phyloP scores from a whole-genome alignment of 805 yeast genomes.

The Zygosaccharomyces bisporus region DNA sequence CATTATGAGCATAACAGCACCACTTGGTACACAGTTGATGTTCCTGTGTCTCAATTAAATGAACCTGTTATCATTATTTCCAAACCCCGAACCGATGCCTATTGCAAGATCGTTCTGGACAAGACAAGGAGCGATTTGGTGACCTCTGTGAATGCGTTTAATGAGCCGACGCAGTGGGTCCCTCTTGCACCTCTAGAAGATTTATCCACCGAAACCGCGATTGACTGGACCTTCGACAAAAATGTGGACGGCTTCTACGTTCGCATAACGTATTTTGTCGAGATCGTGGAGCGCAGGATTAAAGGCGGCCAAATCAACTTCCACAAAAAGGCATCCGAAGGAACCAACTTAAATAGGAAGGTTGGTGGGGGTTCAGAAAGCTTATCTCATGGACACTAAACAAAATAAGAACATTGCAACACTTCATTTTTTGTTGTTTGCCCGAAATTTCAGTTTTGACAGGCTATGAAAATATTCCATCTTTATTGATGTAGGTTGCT shows the following conservation, averaged over 20 bases:
- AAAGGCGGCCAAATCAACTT: slow-evolving; percentile 19
- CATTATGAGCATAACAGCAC: slow-evolving; percentile 21
- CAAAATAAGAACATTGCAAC: too few relatives aligned
- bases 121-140: slow-evolving; percentile 25
- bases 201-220: slow-evolving; percentile 21
- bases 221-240: slow-evolving; percentile 17
- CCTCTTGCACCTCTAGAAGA: slow-evolving; percentile 27
- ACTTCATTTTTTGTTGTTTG: too few relatives aligned
- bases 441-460: too few relatives aligned
- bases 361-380: not conserved
- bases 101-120: slow-evolving; percentile 16
- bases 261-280: slow-evolving; percentile 26
- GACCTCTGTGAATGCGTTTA: slow-evolving; percentile 25
- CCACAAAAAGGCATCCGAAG: not conserved
- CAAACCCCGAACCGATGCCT: slow-evolving; percentile 13
- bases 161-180: slow-evolving; percentile 21
- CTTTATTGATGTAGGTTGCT: too few relatives aligned
- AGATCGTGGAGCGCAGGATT: slow-evolving; percentile 8
- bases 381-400: too few relatives aligned
- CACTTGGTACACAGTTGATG: slow-evolving; percentile 30
- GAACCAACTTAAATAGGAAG: not conserved
- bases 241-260: slow-evolving; percentile 31
- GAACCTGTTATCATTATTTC: slow-evolving; percentile 24
- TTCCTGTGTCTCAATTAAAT: slow-evolving; percentile 25
- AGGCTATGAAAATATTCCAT: too few relatives aligned